Evolutionary conservation across 257 asterid species (phyloP).

Genomic region (Solanum medicagineum): DNA sequence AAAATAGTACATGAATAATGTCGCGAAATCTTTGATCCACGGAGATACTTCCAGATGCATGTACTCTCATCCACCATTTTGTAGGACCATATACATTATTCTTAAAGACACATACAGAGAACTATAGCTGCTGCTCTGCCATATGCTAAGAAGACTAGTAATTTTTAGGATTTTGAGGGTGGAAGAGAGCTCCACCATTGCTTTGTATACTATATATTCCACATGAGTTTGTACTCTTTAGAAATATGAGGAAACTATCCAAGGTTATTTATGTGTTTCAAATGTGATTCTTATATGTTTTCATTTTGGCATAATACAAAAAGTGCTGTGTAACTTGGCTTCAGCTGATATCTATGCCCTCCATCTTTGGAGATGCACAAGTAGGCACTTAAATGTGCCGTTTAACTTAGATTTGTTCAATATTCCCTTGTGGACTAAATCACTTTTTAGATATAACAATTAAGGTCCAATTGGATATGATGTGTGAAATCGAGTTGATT

Average conservation of each 20-base stretch:
- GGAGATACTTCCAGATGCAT: neutral
- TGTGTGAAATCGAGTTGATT: neutral
- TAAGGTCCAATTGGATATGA: neutral
- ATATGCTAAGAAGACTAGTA: neutral
- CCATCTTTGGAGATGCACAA: no score
- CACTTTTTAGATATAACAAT: neutral
- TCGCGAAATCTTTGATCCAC: neutral
- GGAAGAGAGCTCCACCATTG: neutral
- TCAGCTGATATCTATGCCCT: no score
- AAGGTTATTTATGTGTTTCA: neutral
- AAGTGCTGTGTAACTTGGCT: no score
- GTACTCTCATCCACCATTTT: neutral
- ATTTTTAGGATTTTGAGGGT: no score
- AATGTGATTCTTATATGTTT: neutral
- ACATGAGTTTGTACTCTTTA: neutral
- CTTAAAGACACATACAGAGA: neutral
- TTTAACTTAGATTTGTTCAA: no score
- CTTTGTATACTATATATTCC: neutral
- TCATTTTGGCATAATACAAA: neutral
- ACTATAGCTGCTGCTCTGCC: neutral
- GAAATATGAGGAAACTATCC: neutral
- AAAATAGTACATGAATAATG: neutral
- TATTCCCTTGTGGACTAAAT: fast-evolving
- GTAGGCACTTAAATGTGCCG: no score
- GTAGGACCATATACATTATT: neutral